Evolutionary conservation across 169 alveolate genomes (phyloP), one percentile per base, ranked within the genome.

Genomic region (Eimeria necatrix): DNA sequence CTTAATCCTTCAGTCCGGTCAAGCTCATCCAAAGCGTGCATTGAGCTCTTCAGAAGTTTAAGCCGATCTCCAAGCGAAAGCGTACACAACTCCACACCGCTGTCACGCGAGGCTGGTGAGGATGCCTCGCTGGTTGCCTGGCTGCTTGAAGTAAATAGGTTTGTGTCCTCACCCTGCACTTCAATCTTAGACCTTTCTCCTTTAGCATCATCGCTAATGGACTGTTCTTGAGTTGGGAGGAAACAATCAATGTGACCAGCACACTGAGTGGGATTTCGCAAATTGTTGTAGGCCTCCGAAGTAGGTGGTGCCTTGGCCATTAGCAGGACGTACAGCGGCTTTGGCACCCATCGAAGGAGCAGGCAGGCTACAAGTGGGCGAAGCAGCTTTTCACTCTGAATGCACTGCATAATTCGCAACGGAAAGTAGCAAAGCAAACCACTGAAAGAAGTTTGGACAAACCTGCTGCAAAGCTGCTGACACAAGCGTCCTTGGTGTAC

Each of bases 231-330:
- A 56, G 48, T 83, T 16, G 91, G 91, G 59, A 83, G 91, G 61
- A 83, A 83, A 24, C 5, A 9, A 8, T 83, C 91, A n/a, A 83
- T 83, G 41, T 26, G 56, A 46, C 91, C 91, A 1, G 91, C 91
- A 56, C 91, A 83, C 2, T 83, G 59, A 48, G 78, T 83, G 24
- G 91, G 91, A 59, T 83, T 83, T 53, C 91, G 91, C 91, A 83
- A 52, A 52, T 83, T 83, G 26, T 18, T 32, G 76, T 83, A 83
- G 18, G 91, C 73, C n/a, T 52, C 53, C 24, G 91, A 74, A n/a
- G 59, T 52, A 0, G 73, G 56, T 32, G 59, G 91, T 26, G 73
- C 91, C 59, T 83, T 83, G 73, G 76, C 91, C 76, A 83, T 9
- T 59, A 83, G 26, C 91, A 83, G 56, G 41, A n/a, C 76, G 76